Percentiles rank a stretch among this genome's conserved stretches.
These are phyloP conservation scores for Aspergillus bertholletiae DNA, from an alignment of 495 filamentous ascomycete species.

Conservation along the genomic window DNA sequence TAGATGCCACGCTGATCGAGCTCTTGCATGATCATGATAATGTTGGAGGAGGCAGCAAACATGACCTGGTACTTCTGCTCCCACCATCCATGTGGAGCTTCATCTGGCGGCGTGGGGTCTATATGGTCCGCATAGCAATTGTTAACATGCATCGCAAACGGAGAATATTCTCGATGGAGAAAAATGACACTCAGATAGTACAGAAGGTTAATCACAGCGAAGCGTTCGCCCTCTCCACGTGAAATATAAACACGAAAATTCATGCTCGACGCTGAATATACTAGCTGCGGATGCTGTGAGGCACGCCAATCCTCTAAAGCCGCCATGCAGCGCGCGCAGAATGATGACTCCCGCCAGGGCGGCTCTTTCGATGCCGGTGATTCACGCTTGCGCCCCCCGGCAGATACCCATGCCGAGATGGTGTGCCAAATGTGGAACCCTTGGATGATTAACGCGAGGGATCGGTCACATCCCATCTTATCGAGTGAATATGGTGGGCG, in stretches of 20 bases:
- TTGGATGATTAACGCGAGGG: not conserved
- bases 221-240: not conserved
- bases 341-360: not conserved
- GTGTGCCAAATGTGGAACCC: not conserved
- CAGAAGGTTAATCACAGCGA: not conserved
- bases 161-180: conserved; percentile 1
- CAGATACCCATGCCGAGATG: not conserved
- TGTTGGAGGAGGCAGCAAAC: not conserved
- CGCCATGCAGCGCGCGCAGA: not conserved
- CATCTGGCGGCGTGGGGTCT: not conserved
- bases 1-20: not conserved
- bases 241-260: not conserved
- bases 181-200: not conserved
- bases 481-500: not conserved
- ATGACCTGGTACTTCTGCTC: not conserved
- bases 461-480: not conserved
- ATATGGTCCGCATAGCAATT: not conserved
- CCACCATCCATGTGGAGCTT: conserved; percentile 1
- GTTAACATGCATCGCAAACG: not conserved
- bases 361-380: not conserved
- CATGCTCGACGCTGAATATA: not conserved
- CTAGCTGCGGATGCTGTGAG: not conserved
- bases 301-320: not conserved
- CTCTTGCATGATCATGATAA: not conserved
- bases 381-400: not conserved